Percentiles rank a stretch among this genome's conserved stretches.
Conservation (phyloP, 2,329 filamentous ascomycete species). For the Xylariaceae sp. region DNA sequence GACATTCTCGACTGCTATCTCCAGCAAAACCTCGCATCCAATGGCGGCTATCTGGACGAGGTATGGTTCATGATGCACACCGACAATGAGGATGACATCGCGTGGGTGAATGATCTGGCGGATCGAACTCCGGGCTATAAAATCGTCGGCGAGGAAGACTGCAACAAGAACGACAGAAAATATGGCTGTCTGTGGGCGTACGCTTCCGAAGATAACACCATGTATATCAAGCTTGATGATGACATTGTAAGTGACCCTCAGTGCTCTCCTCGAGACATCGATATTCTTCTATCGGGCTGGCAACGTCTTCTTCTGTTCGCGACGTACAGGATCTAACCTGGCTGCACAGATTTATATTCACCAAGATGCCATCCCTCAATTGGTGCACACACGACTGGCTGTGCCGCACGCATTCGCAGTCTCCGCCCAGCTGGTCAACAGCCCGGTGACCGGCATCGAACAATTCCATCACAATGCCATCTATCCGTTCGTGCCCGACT, state of each 20-base stretch:
- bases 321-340: slow-evolving; percentile 5
- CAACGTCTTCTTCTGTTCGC: not conserved
- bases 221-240: slow-evolving; percentile 43
- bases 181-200: slow-evolving; percentile 34
- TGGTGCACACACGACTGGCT: slow-evolving; percentile 47
- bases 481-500: slow-evolving; percentile 49
- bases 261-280: not conserved
- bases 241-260: slow-evolving; percentile 35
- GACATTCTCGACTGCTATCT: slow-evolving; percentile 44
- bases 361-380: slow-evolving; percentile 43
- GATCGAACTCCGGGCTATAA: slow-evolving; percentile 36
- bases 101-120: slow-evolving; percentile 37
- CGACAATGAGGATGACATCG: slow-evolving; percentile 35
- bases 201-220: slow-evolving; percentile 32
- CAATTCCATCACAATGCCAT: slow-evolving; percentile 50
- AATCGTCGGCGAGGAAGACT: slow-evolving; percentile 31
- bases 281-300: not conserved
- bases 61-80: slow-evolving; percentile 43
- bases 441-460: slow-evolving; percentile 48
- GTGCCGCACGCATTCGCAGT: slow-evolving; percentile 48
- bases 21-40: slow-evolving; percentile 40
- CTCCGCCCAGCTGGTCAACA: slow-evolving; percentile 53
- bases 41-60: slow-evolving; percentile 41
- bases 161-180: slow-evolving; percentile 29
- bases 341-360: slow-evolving; percentile 27